Conservation (phyloP, 148 eudicot species). For the Limonium bicolor region DNA sequence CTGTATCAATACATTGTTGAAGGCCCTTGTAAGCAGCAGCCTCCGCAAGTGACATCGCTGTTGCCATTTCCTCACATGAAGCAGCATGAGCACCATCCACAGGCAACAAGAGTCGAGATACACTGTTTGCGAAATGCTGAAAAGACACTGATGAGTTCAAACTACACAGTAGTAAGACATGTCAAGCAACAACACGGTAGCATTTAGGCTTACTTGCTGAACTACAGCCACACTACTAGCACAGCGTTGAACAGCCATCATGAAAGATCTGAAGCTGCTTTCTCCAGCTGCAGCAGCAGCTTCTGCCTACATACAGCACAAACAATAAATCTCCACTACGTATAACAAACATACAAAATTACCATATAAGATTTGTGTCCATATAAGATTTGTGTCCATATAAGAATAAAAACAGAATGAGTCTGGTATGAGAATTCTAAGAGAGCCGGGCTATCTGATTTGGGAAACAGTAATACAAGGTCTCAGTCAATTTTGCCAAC, state of each 20-base stretch:
- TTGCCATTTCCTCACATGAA: conserved; percentile 91
- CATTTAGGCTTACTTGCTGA: conserved; percentile 61
- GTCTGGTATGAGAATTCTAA: no score
- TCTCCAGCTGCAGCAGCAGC: conserved; percentile 99
- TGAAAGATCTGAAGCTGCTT: conserved; percentile 94
- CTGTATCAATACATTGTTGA: conserved; percentile 95
- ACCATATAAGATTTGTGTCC: neutral
- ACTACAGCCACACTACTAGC: conserved; percentile 97
- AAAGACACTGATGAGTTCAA: no score
- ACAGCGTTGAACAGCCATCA: conserved; percentile 97
- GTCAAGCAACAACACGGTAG: conserved; percentile 5
- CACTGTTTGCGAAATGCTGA: conserved; percentile 79
- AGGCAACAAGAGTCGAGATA: conserved; percentile 81
- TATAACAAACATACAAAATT: neutral
- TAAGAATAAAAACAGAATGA: no score
- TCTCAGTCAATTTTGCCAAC: no score
- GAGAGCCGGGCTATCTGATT: no score
- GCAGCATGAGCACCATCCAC: conserved; percentile 98
- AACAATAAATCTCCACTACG: conserved; percentile 8
- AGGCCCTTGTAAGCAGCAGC: conserved; percentile 91
- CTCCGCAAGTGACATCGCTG: conserved; percentile 94
- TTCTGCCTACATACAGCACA: conserved; percentile 71
- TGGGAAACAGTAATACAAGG: no score
- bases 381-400: neutral
- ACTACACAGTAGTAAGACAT: neutral